Percentiles rank a stretch among this genome's conserved stretches.
Conservation (phyloP, 2,329 filamentous ascomycete species). For the Fusarium vanettenii region DNA sequence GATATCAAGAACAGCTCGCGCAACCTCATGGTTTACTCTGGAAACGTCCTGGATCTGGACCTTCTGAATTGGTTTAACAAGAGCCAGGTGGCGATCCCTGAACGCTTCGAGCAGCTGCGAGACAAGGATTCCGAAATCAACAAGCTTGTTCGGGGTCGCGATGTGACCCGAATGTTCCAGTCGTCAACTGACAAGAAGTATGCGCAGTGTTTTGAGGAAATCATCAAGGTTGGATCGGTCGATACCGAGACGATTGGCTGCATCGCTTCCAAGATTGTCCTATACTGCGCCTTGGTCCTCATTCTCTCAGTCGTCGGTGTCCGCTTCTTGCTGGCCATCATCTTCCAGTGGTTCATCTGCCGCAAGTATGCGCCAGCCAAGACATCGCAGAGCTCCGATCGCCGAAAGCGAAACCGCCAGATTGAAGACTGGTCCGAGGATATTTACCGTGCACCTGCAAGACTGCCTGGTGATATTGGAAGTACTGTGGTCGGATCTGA, state of each 20-base stretch:
- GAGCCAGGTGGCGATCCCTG: conserved; percentile 79
- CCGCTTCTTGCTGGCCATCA: conserved; percentile 87
- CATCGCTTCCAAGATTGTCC: conserved; percentile 95
- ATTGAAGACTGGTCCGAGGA: conserved; percentile 99
- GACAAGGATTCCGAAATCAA: conserved; percentile 71
- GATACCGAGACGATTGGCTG: conserved; percentile 97
- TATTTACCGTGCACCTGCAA: conserved; percentile 91
- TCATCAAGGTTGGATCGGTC: conserved; percentile 94
- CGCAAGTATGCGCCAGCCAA: conserved; percentile 86
- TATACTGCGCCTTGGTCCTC: conserved; percentile 92
- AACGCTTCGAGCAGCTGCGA: conserved; percentile 83
- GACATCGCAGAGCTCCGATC: conserved; percentile 84
- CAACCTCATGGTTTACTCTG: conserved; percentile 94
- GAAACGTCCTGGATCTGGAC: conserved; percentile 90
- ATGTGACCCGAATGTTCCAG: conserved; percentile 91
- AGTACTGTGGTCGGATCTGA: conserved; percentile 74
- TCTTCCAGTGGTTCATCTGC: conserved; percentile 97
- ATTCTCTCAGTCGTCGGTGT: conserved; percentile 89
- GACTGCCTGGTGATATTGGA: conserved; percentile 79
- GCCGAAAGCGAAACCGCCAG: conserved; percentile 87
- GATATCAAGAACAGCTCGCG: conserved; percentile 90
- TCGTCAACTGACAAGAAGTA: conserved; percentile 81
- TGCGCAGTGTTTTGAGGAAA: conserved; percentile 89
- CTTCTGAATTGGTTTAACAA: conserved; percentile 91
- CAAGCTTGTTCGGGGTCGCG: conserved; percentile 78